Base-by-base conservation (phyloP, 148 eudicot species). In the Chenopodium berlandieri region DNA sequence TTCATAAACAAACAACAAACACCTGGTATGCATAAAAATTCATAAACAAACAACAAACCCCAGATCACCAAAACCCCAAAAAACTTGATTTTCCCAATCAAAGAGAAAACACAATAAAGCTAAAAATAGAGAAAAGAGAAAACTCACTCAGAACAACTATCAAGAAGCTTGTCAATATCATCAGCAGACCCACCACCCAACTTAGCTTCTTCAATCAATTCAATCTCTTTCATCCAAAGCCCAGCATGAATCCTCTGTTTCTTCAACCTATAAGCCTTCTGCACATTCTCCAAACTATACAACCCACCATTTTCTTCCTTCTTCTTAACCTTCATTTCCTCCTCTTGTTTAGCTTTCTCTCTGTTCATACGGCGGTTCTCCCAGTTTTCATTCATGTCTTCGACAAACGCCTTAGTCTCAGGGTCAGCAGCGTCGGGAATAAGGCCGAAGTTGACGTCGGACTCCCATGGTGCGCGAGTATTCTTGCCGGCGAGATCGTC, bases 341-440 rank as follows among this genome's bases (percentile, higher is more conserved):
- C 71, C n/a, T 25, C 63, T 44, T 46, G 16, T 63, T n/a, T 80
- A 25, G 9, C 9, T 16, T 46, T 67, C 11, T 46, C 56, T 22
- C 40, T 27, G 11, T 58, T 80, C 70, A 31, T 52, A 71, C 52
- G 83, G 75, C 64, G 90, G 77, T 91, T 88, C 0, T 92, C 95
- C 99, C 99, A 96, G 75, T 96, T 96, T 34, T 94, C 97, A 31
- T 84, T 87, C 99, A 96, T 96, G 34, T 96, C 98, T 82, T 87
- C 94, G 25, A 94, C 90, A 70, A 96, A 96, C 27, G 97, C 98
- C 87, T 87, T 89, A 19, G 97, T 92, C 50, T 94, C 98, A 7
- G 92, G 40, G 72, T 95, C 98, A 1, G 82, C 73, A 22, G 7
- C 14, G 52, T 84, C 91, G 32, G 84, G 23, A 1, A 88, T 75